phyloP scores from a whole-genome alignment of 805 yeast species.

The Candida insectorum region DNA sequence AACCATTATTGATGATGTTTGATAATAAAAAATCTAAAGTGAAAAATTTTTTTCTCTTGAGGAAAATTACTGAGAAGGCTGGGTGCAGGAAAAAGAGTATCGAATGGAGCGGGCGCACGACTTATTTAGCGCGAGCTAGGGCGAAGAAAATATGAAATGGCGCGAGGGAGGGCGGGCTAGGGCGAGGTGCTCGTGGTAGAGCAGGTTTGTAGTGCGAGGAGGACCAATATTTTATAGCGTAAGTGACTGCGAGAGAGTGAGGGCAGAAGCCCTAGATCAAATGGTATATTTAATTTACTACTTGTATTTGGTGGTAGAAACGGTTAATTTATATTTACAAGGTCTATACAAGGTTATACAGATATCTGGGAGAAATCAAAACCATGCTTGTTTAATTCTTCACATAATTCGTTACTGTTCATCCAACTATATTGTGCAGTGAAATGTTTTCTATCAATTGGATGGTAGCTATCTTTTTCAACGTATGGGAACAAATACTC shows the following conservation, averaged over 20 bases:
- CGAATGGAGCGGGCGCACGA: background rate
- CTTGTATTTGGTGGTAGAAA: too few relatives aligned
- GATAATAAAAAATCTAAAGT: background rate
- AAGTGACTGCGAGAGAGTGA: too few relatives aligned
- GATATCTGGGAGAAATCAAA: constrained; percentile 33
- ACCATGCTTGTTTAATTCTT: constrained; percentile 43
- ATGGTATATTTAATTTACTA: constrained; percentile 1
- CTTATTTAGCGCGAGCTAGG: background rate
- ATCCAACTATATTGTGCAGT: constrained; percentile 40
- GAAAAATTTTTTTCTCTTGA: constrained; percentile 6
- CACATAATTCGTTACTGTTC: constrained; percentile 47
- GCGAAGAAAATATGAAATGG: too few relatives aligned
- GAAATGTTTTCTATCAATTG: constrained; percentile 46
- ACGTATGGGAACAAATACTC: constrained; percentile 52
- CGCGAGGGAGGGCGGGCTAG: too few relatives aligned
- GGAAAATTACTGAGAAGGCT: too few relatives aligned
- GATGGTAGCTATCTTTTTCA: constrained; percentile 40
- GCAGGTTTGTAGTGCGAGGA: too few relatives aligned
- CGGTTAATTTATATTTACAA: background rate
- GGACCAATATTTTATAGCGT: too few relatives aligned
- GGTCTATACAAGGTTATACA: constrained; percentile 2
- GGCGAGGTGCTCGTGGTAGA: too few relatives aligned
- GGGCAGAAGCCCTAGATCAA: constrained; percentile 5
- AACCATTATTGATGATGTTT: constrained; percentile 45
- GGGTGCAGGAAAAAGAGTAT: too few relatives aligned